Evolutionary conservation across 179 eudicot species (phyloP).

Genomic region (Vitellaria paradoxa): DNA sequence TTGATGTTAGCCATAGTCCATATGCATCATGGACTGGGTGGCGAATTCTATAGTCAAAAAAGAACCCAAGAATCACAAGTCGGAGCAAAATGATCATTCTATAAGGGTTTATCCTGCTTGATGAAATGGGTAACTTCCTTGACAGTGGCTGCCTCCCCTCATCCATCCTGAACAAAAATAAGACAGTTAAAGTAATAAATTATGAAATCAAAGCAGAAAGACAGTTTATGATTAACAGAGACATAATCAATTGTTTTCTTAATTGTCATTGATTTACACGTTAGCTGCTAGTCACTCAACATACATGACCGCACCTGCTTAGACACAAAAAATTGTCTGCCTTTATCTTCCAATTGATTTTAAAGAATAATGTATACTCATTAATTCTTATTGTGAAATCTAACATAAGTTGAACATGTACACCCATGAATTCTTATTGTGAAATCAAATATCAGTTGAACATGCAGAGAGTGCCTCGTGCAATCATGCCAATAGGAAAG

Average conservation of each 20-base stretch:
- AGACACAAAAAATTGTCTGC: not conserved
- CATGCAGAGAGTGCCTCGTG: too few relatives aligned
- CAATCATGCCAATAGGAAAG: too few relatives aligned
- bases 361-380: not conserved
- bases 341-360: not conserved
- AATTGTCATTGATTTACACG: not conserved
- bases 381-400: too few relatives aligned
- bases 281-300: not conserved
- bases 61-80: slow-evolving; percentile 42
- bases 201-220: not conserved
- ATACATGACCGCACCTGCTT: not conserved
- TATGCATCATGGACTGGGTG: slow-evolving; percentile 52
- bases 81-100: slow-evolving; percentile 50
- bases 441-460: too few relatives aligned
- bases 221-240: not conserved
- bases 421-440: too few relatives aligned
- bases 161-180: slow-evolving; percentile 39
- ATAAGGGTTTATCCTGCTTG: slow-evolving; percentile 57
- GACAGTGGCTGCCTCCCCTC: slow-evolving; percentile 62
- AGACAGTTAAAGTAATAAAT: not conserved
- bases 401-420: too few relatives aligned
- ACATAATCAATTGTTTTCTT: not conserved
- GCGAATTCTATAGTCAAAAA: slow-evolving; percentile 47
- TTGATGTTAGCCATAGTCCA: slow-evolving; percentile 48
- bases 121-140: slow-evolving; percentile 48